Evolutionary conservation across 306 rosid genomes (phyloP).

Genomic region (Cicer arietinum): DNA sequence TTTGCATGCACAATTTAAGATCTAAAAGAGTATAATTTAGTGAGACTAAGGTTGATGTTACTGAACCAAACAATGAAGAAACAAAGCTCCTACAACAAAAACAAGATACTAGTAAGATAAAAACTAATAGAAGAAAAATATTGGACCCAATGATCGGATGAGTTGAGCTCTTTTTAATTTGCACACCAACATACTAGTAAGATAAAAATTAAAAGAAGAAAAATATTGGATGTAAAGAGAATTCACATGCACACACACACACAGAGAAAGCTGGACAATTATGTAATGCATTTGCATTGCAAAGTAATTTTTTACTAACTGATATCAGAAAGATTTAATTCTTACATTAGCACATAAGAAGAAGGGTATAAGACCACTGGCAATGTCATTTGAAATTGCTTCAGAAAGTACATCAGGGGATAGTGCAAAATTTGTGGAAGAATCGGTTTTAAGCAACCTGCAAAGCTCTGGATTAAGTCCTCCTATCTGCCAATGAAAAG

Average conservation of each 20-base stretch:
- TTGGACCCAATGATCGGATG: constrained; percentile 1
- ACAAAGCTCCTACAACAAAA: constrained; percentile 2
- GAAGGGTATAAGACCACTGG: constrained; percentile 76
- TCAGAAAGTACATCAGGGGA: constrained; percentile 71
- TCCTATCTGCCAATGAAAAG: constrained; percentile 66
- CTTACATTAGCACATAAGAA: constrained; percentile 95
- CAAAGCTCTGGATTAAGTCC: constrained; percentile 87
- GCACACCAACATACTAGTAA: not conserved
- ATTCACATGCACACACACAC: constrained; percentile 11
- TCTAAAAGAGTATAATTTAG: constrained; percentile 4
- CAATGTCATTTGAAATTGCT: constrained; percentile 68
- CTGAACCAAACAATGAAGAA: constrained; percentile 13
- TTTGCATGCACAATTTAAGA: constrained; percentile 23
- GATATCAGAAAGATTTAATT: constrained; percentile 33
- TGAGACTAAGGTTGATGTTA: not conserved
- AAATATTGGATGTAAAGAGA: constrained; percentile 4
- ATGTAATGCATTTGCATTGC: constrained; percentile 25
- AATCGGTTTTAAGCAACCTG: constrained; percentile 71
- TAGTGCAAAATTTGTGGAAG: constrained; percentile 75
- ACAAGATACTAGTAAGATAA: not conserved
- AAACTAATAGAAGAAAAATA: not conserved
- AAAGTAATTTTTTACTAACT: constrained; percentile 22
- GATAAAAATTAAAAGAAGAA: not conserved
- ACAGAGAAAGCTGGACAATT: constrained; percentile 6
- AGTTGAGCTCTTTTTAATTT: not conserved